phyloP scores from a whole-genome alignment of 2,329 filamentous ascomycete species.

The Hypoxylon sp. region DNA sequence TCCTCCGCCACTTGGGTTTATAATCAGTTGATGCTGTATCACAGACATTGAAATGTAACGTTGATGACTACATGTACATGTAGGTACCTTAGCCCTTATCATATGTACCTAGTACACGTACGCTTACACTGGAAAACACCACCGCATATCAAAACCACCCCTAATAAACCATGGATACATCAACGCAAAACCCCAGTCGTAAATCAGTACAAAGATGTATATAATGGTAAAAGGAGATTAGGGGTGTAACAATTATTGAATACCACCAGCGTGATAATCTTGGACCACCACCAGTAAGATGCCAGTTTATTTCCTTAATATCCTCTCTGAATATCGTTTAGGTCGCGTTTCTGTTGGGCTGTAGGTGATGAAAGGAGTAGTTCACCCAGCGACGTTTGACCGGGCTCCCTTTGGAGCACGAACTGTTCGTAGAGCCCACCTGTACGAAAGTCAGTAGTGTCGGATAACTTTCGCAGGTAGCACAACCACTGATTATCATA shows the following conservation, averaged over 20 bases:
- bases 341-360: constrained; percentile 35
- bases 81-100: not conserved
- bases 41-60: not conserved
- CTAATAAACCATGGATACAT: constrained; percentile 1
- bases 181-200: not conserved
- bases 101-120: too few relatives aligned
- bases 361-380: constrained; percentile 45
- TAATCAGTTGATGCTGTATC: not conserved
- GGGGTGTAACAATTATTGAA: not conserved
- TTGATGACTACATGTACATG: not conserved
- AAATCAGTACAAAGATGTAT: not conserved
- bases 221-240: not conserved
- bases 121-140: not conserved
- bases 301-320: not conserved
- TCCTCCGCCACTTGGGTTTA: not conserved
- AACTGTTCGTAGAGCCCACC: constrained; percentile 53
- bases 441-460: constrained; percentile 17
- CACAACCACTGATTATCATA: not conserved
- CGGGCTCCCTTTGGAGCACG: constrained; percentile 40
- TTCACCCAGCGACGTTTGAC: constrained; percentile 41
- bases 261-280: not conserved
- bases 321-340: constrained; percentile 14
- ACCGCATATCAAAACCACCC: not conserved
- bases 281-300: not conserved
- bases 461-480: not conserved